Base-by-base conservation (phyloP, 2,329 filamentous ascomycete species). In the Arthrobotrys entomopaga region DNA sequence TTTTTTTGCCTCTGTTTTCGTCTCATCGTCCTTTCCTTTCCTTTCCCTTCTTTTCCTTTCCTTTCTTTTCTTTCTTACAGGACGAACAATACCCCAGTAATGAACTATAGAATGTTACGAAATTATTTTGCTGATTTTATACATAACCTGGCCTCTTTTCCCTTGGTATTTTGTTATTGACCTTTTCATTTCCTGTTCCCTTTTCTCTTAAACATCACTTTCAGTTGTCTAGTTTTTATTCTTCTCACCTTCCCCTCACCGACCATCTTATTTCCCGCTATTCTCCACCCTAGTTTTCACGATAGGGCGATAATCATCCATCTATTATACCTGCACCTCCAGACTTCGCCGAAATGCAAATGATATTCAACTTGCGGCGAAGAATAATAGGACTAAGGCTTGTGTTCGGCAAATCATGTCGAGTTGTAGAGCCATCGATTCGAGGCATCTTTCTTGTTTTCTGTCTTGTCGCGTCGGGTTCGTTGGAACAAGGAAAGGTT, bases 31-130 rank as follows among this genome's bases (percentile, higher is more conserved):
- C 29, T 34, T 10, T 34, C 29, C 10, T 34, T 34, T 34, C 29
- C 7, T 8, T 34, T 34, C 29, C 29, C 29, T 34, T 34, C 6
- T 46, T 5, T 10, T n/a, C n/a, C 7, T 1, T 16, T 15, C n/a
- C 1, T 46, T 46, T 46, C n/a, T 46, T 46, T 15, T 46, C n/a
- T 46, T 46, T 19, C n/a, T 46, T 46, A 6, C 1, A 15, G 13
- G 42, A 70, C 61, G 46, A 61, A 26, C 26, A 72, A 73, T 73
- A 73, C 69, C 69, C 69, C 49, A 46, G 20, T 49, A 63, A 66
- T 66, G 61, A 61, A 73, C 66, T 54, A 73, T 73, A 73, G 69
- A 73, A 42, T 57, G 65, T 61, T 4, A 46, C 42, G 42, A 16
- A n/a, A 34, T 34, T 10, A 34, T 34, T 34, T 34, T 34, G 29